These are phyloP conservation scores for Ichthyophthirius multifiliis DNA, from an alignment of 169 alveolate genomes.

Conservation along the genomic window DNA sequence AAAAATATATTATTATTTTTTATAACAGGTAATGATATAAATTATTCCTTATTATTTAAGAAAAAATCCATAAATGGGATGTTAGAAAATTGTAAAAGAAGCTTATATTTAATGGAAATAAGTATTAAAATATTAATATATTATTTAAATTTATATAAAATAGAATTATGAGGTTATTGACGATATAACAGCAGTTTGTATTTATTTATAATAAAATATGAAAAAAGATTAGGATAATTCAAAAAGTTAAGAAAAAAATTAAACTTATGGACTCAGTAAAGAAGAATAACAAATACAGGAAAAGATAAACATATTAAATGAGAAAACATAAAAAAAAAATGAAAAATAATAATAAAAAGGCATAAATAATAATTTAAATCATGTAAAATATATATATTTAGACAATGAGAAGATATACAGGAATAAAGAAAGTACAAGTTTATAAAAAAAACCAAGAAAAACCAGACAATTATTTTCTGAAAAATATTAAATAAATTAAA, in stretches of 20 bases:
- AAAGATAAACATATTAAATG: neutral
- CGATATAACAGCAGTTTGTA: conserved; percentile 44
- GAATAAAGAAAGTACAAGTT: neutral
- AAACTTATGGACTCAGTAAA: neutral
- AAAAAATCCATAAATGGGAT: neutral
- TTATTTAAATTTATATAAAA: neutral
- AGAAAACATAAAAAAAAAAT: neutral
- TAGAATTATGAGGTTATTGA: conserved; percentile 51
- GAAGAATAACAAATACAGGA: neutral
- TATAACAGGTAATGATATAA: neutral
- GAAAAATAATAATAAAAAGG: too few species aligned
- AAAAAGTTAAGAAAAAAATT: neutral
- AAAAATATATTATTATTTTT: neutral
- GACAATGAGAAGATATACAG: neutral
- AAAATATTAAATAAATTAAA: neutral
- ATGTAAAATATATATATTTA: too few species aligned
- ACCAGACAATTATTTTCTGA: neutral
- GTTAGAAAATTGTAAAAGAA: neutral
- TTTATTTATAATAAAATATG: conserved; percentile 1
- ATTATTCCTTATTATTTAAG: neutral
- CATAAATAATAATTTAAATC: too few species aligned
- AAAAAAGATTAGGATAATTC: neutral
- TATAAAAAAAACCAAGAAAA: neutral
- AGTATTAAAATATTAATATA: neutral
- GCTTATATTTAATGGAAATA: neutral